These are phyloP conservation scores for Lanmaoa pseudosensibilis DNA, from an alignment of 768 basidiomycete species.

Conservation along the genomic window DNA sequence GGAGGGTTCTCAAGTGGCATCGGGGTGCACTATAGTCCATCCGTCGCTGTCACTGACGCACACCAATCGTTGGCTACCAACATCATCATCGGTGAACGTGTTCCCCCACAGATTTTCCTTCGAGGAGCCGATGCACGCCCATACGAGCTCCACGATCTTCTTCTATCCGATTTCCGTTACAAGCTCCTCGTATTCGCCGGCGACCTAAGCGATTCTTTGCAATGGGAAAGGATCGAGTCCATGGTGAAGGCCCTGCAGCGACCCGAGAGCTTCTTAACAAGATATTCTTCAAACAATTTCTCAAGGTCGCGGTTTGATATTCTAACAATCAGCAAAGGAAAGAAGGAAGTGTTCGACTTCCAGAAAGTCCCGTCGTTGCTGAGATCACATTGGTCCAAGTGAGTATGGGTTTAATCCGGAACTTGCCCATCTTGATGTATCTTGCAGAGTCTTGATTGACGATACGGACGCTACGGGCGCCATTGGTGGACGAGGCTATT, in stretches of 20 bases:
- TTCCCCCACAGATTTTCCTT: constrained; percentile 48
- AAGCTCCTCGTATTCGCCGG: constrained; percentile 50
- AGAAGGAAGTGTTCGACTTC: constrained; percentile 36
- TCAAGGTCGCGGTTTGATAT: constrained; percentile 34
- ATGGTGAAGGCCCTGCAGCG: constrained; percentile 31
- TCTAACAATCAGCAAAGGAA: constrained; percentile 27
- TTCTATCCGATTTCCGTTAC: constrained; percentile 49
- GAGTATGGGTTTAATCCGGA: constrained; percentile 5
- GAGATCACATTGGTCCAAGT: constrained; percentile 46
- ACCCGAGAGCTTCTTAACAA: constrained; percentile 28
- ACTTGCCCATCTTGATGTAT: not conserved
- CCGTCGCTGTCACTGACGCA: constrained; percentile 34
- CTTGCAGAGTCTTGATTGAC: constrained; percentile 58
- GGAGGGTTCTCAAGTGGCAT: constrained; percentile 49
- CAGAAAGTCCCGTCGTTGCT: constrained; percentile 34
- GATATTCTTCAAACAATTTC: constrained; percentile 19
- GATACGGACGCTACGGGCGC: constrained; percentile 46
- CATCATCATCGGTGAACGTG: constrained; percentile 50
- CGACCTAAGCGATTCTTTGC: constrained; percentile 24
- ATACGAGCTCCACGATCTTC: constrained; percentile 50
- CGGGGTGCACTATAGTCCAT: constrained; percentile 50
- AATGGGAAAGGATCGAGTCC: constrained; percentile 25
- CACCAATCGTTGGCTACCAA: constrained; percentile 40
- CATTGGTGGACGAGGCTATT: constrained; percentile 56
- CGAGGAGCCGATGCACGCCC: constrained; percentile 47